A percentile compares a stretch with the other conserved stretches of the same genome.
These are phyloP conservation scores for Cicer bijugum DNA, from an alignment of 306 rosid genomes.

Conservation along the genomic window DNA sequence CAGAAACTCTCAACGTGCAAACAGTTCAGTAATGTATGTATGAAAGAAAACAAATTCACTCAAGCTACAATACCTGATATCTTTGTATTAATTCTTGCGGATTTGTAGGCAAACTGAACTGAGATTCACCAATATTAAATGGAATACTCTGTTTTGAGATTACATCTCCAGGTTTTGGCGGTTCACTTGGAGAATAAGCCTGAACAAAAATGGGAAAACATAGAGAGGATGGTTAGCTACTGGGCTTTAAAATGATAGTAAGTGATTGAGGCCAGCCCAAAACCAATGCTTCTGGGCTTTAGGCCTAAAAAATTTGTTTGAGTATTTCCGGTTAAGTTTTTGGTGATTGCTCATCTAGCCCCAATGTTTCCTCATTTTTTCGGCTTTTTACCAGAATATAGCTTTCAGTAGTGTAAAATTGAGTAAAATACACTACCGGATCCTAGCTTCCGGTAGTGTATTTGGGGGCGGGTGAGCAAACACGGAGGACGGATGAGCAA, in stretches of 20 bases:
- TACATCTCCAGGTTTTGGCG: conserved; percentile 82
- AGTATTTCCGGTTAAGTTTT: too few species aligned
- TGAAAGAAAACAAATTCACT: conserved; percentile 1
- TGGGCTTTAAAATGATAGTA: conserved; percentile 1
- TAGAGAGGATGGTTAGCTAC: conserved; percentile 25
- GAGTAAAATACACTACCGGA: too few species aligned
- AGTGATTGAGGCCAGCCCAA: background rate
- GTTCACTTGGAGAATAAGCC: conserved; percentile 90
- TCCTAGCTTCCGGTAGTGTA: too few species aligned
- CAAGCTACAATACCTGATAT: conserved; percentile 70
- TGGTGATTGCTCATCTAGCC: too few species aligned
- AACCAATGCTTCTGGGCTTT: background rate
- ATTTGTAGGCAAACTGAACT: conserved; percentile 69
- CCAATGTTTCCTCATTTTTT: too few species aligned
- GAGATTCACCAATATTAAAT: conserved; percentile 63
- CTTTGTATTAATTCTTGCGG: conserved; percentile 75
- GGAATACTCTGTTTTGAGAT: conserved; percentile 78
- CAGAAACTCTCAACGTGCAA: conserved; percentile 31
- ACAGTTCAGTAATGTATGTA: background rate
- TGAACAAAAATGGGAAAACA: conserved; percentile 44
- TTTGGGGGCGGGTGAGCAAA: too few species aligned
- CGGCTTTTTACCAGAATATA: too few species aligned
- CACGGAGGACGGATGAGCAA: too few species aligned
- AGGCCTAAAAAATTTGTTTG: too few species aligned
- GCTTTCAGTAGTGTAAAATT: too few species aligned